A percentile compares a stretch with the other conserved stretches of the same genome.
phyloP scores from a whole-genome alignment of 2,329 filamentous ascomycete genomes.

The Ustulina deusta region DNA sequence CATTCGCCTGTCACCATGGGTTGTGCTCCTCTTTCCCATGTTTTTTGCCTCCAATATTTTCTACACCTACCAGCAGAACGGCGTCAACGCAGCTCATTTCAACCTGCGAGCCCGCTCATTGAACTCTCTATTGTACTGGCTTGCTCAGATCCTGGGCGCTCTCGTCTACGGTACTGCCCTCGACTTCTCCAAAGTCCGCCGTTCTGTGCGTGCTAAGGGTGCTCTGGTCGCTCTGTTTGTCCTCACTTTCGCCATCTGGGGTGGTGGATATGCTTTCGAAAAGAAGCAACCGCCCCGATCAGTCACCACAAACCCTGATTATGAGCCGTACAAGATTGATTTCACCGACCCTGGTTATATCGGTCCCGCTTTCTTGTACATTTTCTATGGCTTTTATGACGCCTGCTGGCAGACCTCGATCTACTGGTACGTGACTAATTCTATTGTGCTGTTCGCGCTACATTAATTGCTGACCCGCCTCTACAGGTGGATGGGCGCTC shows the following conservation, averaged over 20 bases:
- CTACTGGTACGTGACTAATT: constrained; percentile 84
- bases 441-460: constrained; percentile 73
- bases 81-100: constrained; percentile 76
- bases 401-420: constrained; percentile 89
- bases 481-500: constrained; percentile 85
- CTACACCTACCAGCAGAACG: constrained; percentile 82
- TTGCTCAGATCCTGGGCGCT: constrained; percentile 78
- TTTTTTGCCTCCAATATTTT: constrained; percentile 86
- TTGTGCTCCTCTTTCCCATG: constrained; percentile 80
- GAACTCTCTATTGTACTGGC: constrained; percentile 78
- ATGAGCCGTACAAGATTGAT: constrained; percentile 56
- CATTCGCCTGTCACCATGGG: constrained; percentile 72
- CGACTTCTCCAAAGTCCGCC: constrained; percentile 67
- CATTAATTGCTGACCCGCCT: constrained; percentile 52
- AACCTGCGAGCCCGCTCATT: constrained; percentile 77
- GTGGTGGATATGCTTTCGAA: constrained; percentile 79
- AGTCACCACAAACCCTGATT: constrained; percentile 36
- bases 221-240: constrained; percentile 69
- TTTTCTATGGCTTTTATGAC: constrained; percentile 64
- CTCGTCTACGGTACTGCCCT: constrained; percentile 74
- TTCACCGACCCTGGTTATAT: constrained; percentile 71
- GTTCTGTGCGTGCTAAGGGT: constrained; percentile 71
- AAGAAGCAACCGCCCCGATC: constrained; percentile 63
- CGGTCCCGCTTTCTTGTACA: constrained; percentile 81
- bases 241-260: constrained; percentile 78